phyloP scores from a whole-genome alignment of 2,329 filamentous ascomycete species.

The Fusarium dlaminii region DNA sequence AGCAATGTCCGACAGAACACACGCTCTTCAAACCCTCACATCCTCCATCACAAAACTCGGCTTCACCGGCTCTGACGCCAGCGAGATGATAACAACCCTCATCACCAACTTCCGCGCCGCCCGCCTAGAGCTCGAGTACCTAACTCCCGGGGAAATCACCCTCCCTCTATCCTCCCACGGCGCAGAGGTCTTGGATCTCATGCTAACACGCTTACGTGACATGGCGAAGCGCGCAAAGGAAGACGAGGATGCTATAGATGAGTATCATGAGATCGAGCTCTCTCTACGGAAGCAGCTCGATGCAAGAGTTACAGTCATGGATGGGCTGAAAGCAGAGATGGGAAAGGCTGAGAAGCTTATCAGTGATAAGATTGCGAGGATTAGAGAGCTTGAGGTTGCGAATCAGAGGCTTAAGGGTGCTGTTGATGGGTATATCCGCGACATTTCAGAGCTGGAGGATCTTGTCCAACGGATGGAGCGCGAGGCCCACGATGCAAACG shows the following conservation, averaged over 20 bases:
- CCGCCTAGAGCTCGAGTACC: slow-evolving; percentile 69
- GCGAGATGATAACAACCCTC: slow-evolving; percentile 61
- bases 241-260: slow-evolving; percentile 65
- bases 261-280: slow-evolving; percentile 66
- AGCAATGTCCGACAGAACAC: slow-evolving; percentile 59
- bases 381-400: slow-evolving; percentile 60
- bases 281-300: slow-evolving; percentile 66
- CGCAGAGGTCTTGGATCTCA: slow-evolving; percentile 64
- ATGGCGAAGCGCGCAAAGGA: slow-evolving; percentile 58
- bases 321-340: slow-evolving; percentile 57
- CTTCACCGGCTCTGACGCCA: slow-evolving; percentile 58
- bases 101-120: slow-evolving; percentile 63
- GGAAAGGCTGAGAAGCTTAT: slow-evolving; percentile 47
- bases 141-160: slow-evolving; percentile 66
- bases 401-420: slow-evolving; percentile 62
- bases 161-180: slow-evolving; percentile 63
- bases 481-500: slow-evolving; percentile 44
- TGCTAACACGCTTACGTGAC: slow-evolving; percentile 60
- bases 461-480: slow-evolving; percentile 61
- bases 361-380: slow-evolving; percentile 50
- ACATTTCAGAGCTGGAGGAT: slow-evolving; percentile 63
- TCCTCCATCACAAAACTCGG: slow-evolving; percentile 59
- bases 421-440: slow-evolving; percentile 62
- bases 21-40: slow-evolving; percentile 57
- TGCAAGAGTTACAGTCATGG: slow-evolving; percentile 62